These are phyloP conservation scores for Candida dajiaensis DNA, from an alignment of 805 yeast species.

Conservation along the genomic window DNA sequence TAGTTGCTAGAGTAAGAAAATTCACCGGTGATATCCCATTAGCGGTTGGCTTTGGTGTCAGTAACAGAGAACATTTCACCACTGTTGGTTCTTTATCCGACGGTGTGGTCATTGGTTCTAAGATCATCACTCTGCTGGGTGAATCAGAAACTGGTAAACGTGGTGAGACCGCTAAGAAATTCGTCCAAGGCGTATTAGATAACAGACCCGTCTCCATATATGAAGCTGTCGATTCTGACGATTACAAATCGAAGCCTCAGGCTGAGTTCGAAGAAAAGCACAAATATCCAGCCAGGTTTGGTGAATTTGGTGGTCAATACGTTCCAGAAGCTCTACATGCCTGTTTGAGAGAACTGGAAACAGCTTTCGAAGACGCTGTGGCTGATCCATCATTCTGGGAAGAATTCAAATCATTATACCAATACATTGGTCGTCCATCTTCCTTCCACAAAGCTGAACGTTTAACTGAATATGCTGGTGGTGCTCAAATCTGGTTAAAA, in stretches of 20 bases:
- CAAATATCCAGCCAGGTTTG: constrained; percentile 73
- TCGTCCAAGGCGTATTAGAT: constrained; percentile 63
- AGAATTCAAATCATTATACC: constrained; percentile 76
- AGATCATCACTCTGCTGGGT: constrained; percentile 64
- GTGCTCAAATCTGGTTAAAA: constrained; percentile 95
- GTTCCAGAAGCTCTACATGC: constrained; percentile 96
- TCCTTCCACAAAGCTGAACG: constrained; percentile 87
- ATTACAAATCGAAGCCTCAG: constrained; percentile 28
- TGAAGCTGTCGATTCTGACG: constrained; percentile 26
- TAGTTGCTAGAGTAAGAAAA: constrained; percentile 71
- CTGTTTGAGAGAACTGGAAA: constrained; percentile 84
- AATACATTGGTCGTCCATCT: constrained; percentile 96
- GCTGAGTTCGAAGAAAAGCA: constrained; percentile 50
- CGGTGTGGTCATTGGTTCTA: constrained; percentile 95
- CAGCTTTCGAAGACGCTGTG: constrained; percentile 79
- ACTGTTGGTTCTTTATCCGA: constrained; percentile 78
- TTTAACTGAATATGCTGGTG: constrained; percentile 85
- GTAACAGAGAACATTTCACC: constrained; percentile 84
- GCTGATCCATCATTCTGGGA: constrained; percentile 93
- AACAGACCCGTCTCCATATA: constrained; percentile 36
- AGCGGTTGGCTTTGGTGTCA: constrained; percentile 97
- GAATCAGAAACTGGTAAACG: constrained; percentile 57
- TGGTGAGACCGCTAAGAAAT: constrained; percentile 57
- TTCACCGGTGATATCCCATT: constrained; percentile 73
- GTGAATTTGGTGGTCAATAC: constrained; percentile 97